Evolutionary conservation across 805 yeast genomes (phyloP), one percentile per base, ranked within the genome.

Genomic region (Suhomyces sp.): DNA sequence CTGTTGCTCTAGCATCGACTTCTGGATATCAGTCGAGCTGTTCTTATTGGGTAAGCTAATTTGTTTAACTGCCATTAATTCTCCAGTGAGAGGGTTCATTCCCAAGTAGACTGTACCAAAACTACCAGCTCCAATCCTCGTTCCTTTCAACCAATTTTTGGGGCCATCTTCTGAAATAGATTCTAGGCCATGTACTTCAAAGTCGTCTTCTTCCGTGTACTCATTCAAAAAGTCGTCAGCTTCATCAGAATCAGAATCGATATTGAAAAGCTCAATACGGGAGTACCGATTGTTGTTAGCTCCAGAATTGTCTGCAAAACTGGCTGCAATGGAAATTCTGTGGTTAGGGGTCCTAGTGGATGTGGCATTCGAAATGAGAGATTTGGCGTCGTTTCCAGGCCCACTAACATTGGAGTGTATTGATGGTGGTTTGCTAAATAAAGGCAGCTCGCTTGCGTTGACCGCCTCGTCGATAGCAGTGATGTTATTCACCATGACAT

Each of bases 1-100:
- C 49, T 84, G 87, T 0, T 95, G 95, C 43, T 83, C 88, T 11
- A 85, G 76, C 83, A 88, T 81, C 4, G 71, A 58, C 21, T 51
- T 51, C 32, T 60, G 63, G 40, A 51, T 48, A 28, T 59, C 63
- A 21, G 51, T 40, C 29, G 66, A 43, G 35, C 65, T 59, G 50
- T 42, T 48, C 21, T 68, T 65, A 22, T 64, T 58, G 2, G 84
- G 81, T 12, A 90, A 56, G 30, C 82, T 83, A 1, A 93, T 96
- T 56, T 90, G 96, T 54, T 93, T 93, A 13, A 93, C 96, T 1
- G 98, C 98, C 95, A 91, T 87, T 33, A 93, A 68, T 54, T 88
- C 98, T 27, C 98, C 98, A 0, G 95, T 88, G 21, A 82, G 61
- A 1, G 95, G 84, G 54, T 90, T 87, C 80, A 93, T 79, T 0